Conservation (phyloP, 2,329 filamentous ascomycete species). For the Sordariomycetes sp. region DNA sequence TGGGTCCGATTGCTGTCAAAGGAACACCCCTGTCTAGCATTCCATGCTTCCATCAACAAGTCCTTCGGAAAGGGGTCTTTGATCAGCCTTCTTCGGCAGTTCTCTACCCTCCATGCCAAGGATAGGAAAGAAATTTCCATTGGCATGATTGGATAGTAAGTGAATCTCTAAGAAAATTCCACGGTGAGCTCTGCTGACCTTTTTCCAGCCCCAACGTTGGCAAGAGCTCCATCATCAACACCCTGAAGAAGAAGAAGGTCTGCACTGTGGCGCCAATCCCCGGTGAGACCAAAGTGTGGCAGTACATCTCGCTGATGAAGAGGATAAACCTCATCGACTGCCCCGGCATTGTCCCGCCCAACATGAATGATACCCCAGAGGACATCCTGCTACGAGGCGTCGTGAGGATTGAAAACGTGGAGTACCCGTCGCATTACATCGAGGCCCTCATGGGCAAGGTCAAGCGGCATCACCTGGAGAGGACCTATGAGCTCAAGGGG, state of each 20-base stretch:
- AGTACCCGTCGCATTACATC: slow-evolving; percentile 94
- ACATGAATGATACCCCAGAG: slow-evolving; percentile 67
- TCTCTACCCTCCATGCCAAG: slow-evolving; percentile 67
- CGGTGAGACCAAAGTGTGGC: slow-evolving; percentile 62
- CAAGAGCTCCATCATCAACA: slow-evolving; percentile 97
- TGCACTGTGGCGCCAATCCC: slow-evolving; percentile 90
- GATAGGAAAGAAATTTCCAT: slow-evolving; percentile 92
- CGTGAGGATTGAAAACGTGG: slow-evolving; percentile 88
- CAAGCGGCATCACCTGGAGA: slow-evolving; percentile 76
- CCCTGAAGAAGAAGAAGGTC: slow-evolving; percentile 84
- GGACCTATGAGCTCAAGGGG: slow-evolving; percentile 79
- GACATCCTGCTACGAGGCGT: slow-evolving; percentile 86
- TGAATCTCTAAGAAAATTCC: neutral
- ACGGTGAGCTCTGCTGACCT: neutral
- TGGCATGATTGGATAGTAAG: slow-evolving; percentile 51
- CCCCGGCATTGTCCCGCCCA: slow-evolving; percentile 89
- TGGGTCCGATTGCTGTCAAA: slow-evolving; percentile 86
- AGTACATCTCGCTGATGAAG: slow-evolving; percentile 93
- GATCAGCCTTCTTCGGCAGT: slow-evolving; percentile 85
- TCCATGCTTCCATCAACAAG: slow-evolving; percentile 90
- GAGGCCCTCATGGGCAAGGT: slow-evolving; percentile 67
- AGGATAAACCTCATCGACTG: slow-evolving; percentile 85
- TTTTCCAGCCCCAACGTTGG: slow-evolving; percentile 62
- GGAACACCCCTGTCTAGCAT: slow-evolving; percentile 86
- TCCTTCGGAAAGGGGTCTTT: slow-evolving; percentile 92